phyloP scores from a whole-genome alignment of 352 stramenopile genomes.

The Phytophthora podocarpi region DNA sequence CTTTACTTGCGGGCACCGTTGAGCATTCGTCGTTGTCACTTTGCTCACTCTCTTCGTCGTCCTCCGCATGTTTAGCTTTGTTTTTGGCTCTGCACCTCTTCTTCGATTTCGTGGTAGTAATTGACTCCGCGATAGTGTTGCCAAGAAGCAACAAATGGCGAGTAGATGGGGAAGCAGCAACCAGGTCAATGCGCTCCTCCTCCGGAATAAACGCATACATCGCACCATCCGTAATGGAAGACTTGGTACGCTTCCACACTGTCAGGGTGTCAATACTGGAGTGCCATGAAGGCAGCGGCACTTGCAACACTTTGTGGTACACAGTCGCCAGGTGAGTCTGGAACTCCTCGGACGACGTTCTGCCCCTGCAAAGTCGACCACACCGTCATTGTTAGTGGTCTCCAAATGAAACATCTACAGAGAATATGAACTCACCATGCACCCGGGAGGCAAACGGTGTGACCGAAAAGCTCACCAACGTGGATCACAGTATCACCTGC shows the following conservation, averaged over 20 bases:
- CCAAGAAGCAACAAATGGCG: constrained; percentile 59
- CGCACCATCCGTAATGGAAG: constrained; percentile 80
- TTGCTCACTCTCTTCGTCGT: constrained; percentile 7
- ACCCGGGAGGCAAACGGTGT: constrained; percentile 89
- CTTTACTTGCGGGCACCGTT: neutral
- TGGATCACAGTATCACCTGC: constrained; percentile 93
- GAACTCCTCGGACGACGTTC: constrained; percentile 92
- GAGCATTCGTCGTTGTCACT: constrained; percentile 15
- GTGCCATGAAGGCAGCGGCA: constrained; percentile 92
- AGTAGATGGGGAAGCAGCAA: constrained; percentile 61
- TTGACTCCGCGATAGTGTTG: constrained; percentile 4
- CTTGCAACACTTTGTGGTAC: constrained; percentile 94
- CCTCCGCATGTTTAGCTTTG: neutral
- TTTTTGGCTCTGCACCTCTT: constrained; percentile 26
- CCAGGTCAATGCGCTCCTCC: constrained; percentile 75
- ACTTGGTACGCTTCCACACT: constrained; percentile 95
- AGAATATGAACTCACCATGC: constrained; percentile 58
- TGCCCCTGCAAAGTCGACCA: constrained; percentile 55
- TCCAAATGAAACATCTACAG: neutral
- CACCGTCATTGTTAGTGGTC: constrained; percentile 2
- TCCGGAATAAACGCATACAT: constrained; percentile 84
- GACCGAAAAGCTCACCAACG: constrained; percentile 92
- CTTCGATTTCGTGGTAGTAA: constrained; percentile 12
- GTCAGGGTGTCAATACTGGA: constrained; percentile 93
- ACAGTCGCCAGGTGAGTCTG: constrained; percentile 90